Base-by-base conservation (phyloP, 768 basidiomycete species). In the Russula sp. region DNA sequence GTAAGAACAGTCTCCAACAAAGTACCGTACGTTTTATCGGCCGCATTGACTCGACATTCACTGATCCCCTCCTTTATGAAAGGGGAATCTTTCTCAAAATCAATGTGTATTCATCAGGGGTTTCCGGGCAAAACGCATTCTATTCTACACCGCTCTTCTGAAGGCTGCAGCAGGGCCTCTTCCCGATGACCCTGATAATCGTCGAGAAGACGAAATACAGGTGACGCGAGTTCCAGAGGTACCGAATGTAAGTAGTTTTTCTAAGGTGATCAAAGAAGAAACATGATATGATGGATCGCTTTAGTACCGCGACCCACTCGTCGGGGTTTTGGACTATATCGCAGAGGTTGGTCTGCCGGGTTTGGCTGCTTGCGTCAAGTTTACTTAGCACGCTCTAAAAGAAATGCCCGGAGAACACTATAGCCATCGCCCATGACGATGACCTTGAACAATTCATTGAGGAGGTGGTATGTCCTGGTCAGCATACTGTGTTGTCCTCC, bases 91-190 rank as follows among this genome's bases (percentile, higher is more conserved):
- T 13, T n/a, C 3, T 13, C 56, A 45, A 34, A 53, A 57, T 6
- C 62, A 63, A 59, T 63, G 62, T 20, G 45, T 63, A 6, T 63
- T 63, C 42, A 63, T 63, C 18, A 52, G 35, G 27, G 62, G 62
- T 4, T 63, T 57, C 51, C 56, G 62, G 4, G 62, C 62, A 16
- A 63, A 63, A 51, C 62, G 56, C 42, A 44, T 63, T 18, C 22
- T 51, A 31, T 39, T 58, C n/a, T 50, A 35, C 34, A 53, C 51
- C 9, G n/a, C 37, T 7, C 39, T 45, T 27, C 39, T 27, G 3
- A n/a, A 16, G n/a, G 55, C 32, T 1, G 37, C 50, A 18, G 56
- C 62, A 9, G 57, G 39, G 14, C 57, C 56, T 6, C 55, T 9
- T 39, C 62, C 62, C 18, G 57, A 63, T 22, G 39, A 59, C 37